These are phyloP conservation scores for Phytophthora fragariae DNA, from an alignment of 352 stramenopile species.

Conservation along the genomic window DNA sequence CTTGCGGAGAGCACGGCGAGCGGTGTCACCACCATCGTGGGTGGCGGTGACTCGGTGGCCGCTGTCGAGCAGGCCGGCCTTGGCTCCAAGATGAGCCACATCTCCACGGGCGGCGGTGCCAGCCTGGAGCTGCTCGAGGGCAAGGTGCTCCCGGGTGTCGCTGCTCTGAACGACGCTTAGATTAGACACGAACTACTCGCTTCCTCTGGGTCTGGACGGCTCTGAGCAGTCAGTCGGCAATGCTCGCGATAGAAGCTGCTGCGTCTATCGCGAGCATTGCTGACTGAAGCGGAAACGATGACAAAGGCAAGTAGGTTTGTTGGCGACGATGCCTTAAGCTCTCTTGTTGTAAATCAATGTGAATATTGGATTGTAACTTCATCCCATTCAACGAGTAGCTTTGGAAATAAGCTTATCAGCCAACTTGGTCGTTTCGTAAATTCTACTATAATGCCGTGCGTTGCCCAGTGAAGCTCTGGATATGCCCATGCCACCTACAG, in stretches of 20 bases:
- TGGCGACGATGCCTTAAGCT: not conserved
- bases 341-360: constrained; percentile 26
- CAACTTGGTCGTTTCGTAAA: too few species aligned
- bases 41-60: constrained; percentile 96
- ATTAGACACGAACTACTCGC: constrained; percentile 22
- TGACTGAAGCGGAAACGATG: constrained; percentile 7
- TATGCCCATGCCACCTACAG: too few species aligned
- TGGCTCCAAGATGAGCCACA: constrained; percentile 95
- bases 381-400: not conserved
- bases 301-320: not conserved
- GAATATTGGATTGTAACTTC: constrained; percentile 25
- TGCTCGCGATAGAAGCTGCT: constrained; percentile 21
- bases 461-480: too few species aligned
- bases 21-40: constrained; percentile 91
- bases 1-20: constrained; percentile 89
- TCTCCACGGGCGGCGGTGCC: constrained; percentile 98
- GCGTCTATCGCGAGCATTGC: too few species aligned
- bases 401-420: too few species aligned
- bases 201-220: constrained; percentile 14
- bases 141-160: constrained; percentile 97
- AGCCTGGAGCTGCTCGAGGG: constrained; percentile 99
- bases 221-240: constrained; percentile 24
- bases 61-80: constrained; percentile 95
- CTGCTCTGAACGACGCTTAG: constrained; percentile 86
- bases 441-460: too few species aligned